Evolutionary conservation across 352 stramenopile genomes (phyloP), one percentile per base, ranked within the genome.

Genomic region (Pythium guiyangense): DNA sequence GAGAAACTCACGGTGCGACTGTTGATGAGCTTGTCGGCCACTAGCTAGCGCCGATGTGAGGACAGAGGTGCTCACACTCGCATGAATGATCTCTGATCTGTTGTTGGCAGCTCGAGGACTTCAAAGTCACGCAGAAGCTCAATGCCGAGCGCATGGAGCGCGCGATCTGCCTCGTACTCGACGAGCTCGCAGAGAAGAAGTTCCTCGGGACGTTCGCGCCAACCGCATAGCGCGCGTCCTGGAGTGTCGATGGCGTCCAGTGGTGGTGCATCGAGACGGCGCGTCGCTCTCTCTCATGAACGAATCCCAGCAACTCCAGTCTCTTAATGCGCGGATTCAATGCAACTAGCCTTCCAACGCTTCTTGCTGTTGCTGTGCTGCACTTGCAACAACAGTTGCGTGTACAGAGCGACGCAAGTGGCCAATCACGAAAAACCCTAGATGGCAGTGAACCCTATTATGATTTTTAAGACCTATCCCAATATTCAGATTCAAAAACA

Each of bases 101-200:
- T 0, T 40, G 46, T 12, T 1, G 31, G 39, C 57, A 63, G 57
- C 69, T 90, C 22, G 80, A 90, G 34, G 73, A 77, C 22, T 96
- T 96, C 66, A 88, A 94, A 59, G 52, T 70, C 17, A 77, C 77
- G 27, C 86, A 96, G 54, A 88, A 91, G 63, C 57, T 69, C 20
- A 96, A 96, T 53, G 65, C 71, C 22, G 64, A 76, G 47, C 62
- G 60, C 34, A 90, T 94, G 71, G 84, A 95, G 61, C 46, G 60
- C 27, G 82, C 82, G 18, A 70, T 92, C 37, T 67, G 71, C 40
- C 60, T 69, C 44, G 76, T 91, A 57, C 67, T 94, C 44, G 62
- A 77, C 58, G 67, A 85, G 20, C 66, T 92, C 20, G 63, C 69
- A 0, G 46, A 56, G 18, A 66, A 52, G 18, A 65, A 78, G 44